Percentiles rank a stretch among this genome's conserved stretches.
These are phyloP conservation scores for Forsythia viridissima DNA, from an alignment of 257 asterid genomes.

Conservation along the genomic window DNA sequence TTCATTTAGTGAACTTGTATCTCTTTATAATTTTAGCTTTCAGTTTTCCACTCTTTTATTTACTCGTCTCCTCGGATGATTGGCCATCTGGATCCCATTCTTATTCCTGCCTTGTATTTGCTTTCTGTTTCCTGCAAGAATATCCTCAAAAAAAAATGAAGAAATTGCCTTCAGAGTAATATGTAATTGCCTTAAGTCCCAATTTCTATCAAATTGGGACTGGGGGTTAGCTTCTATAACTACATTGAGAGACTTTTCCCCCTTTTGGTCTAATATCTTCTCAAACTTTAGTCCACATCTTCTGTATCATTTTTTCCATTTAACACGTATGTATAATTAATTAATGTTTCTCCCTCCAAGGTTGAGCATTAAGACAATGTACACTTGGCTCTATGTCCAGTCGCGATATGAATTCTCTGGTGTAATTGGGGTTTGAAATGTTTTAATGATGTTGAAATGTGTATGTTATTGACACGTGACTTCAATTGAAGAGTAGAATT, in stretches of 20 bases:
- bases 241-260: neutral
- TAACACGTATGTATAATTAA: neutral
- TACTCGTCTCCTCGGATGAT: neutral
- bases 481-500: neutral
- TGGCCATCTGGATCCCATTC: neutral
- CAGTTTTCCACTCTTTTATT: neutral
- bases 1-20: neutral
- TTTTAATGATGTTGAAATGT: neutral
- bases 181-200: too few relatives aligned
- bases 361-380: neutral
- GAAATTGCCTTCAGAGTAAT: too few relatives aligned
- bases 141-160: neutral
- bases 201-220: slow-evolving; percentile 3
- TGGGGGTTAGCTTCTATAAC: neutral
- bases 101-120: neutral
- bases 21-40: neutral
- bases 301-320: neutral
- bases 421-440: neutral
- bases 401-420: neutral
- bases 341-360: neutral
- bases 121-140: neutral
- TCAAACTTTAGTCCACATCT: neutral
- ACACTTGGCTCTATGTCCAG: neutral
- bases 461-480: neutral
- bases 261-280: neutral